Percentiles rank a stretch among this genome's conserved stretches.
phyloP scores from a whole-genome alignment of 192 early-diverging fungal genomes.

The Entomortierella beljakovae region DNA sequence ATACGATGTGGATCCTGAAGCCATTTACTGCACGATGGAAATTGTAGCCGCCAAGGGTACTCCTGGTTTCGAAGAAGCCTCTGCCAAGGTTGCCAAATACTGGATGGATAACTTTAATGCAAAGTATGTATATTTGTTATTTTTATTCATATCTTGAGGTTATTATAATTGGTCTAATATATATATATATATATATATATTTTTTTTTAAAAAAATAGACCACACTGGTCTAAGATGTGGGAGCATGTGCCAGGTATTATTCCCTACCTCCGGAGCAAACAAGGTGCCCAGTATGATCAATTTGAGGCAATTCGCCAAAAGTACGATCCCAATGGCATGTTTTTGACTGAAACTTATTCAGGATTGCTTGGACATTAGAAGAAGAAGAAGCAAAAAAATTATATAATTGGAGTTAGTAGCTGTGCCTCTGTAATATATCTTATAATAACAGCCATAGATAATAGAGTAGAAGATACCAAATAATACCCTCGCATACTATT shows the following conservation, averaged over 20 bases:
- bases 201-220: conserved; percentile 7
- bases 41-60: conserved; percentile 26
- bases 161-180: not conserved
- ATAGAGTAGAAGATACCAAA: too few species aligned
- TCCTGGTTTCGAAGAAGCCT: conserved; percentile 28
- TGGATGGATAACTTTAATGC: conserved; percentile 54
- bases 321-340: conserved; percentile 49
- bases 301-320: conserved; percentile 54
- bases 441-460: too few species aligned
- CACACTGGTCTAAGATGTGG: conserved; percentile 56
- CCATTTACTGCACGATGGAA: conserved; percentile 41
- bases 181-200: too few species aligned
- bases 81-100: conserved; percentile 24
- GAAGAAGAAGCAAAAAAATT: too few species aligned
- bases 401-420: too few species aligned
- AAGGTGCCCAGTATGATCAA: conserved; percentile 5
- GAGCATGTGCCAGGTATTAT: conserved; percentile 53
- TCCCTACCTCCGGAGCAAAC: conserved; percentile 19
- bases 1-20: conserved; percentile 50
- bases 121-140: conserved; percentile 8
- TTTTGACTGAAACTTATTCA: conserved; percentile 34
- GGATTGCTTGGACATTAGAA: conserved; percentile 25
- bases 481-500: too few species aligned
- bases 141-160: not conserved
- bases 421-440: too few species aligned